Evolutionary conservation across 2,329 filamentous ascomycete species (phyloP), one percentile per base, ranked within the genome.

Genomic region (Alternaria novae-zelandiae): DNA sequence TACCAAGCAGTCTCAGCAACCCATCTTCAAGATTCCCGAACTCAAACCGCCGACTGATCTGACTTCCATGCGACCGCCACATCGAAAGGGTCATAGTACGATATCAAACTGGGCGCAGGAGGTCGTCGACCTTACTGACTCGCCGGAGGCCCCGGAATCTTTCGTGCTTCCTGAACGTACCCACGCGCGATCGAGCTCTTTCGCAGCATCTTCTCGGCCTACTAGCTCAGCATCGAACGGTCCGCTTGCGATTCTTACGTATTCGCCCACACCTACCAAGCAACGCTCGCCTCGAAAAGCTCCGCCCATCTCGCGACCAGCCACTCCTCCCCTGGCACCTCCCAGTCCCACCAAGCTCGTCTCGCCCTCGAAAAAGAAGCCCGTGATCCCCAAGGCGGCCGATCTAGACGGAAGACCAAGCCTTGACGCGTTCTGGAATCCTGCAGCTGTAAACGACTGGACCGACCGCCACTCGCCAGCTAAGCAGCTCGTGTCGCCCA

Each of bases 391-490:
- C 3, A 69, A 73, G 32, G 73, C 71, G 3, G 64, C 71, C 2
- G 67, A 73, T 44, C 63, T 78, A 41, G 64, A 67, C 30, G 62
- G 61, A 28, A 70, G 77, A 30, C 78, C 78, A 13, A 80, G 78
- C 32, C 68, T 80, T 5, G 79, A 81, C 49, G 76, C 78, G 1
- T 81, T 81, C 64, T 81, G 79, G 79, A 70, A 73, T 26, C 70
- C 75, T 28, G 74, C 74, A 46, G 70, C 74, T 20, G 76, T 81
- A 3, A 81, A 81, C 51, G 66, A 73, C 8, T 79, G 74, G 73
- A 77, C 77, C 26, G 79, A 81, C 21, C 70, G 64, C 21, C 75
- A 79, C 56, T 80, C 78, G 0, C 79, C 79, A 12, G 63, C 67
- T 7, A 81, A 81, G 50, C 68, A 68, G 5, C 71, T 80, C 21